phyloP scores from a whole-genome alignment of 2,329 filamentous ascomycete genomes.

The Fusarium mexicanum region DNA sequence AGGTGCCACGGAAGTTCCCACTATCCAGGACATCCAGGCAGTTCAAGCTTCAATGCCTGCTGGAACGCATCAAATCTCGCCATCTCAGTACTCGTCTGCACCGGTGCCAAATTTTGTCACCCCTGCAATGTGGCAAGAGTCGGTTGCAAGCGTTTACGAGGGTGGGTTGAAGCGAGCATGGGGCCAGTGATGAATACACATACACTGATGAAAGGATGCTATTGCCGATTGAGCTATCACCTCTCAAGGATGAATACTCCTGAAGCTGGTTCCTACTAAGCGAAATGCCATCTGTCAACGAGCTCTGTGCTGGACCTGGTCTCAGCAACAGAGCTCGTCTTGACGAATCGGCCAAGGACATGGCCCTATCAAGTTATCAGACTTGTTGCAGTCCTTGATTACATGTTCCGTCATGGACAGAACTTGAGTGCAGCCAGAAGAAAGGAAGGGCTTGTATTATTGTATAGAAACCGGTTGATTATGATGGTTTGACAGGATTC shows the following conservation, averaged over 20 bases:
- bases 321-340: background rate
- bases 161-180: conserved; percentile 70
- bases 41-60: conserved; percentile 56
- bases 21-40: conserved; percentile 63
- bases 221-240: conserved; percentile 8
- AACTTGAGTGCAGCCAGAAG: background rate
- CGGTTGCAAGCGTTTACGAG: conserved; percentile 74
- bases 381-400: background rate
- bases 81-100: conserved; percentile 63
- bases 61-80: conserved; percentile 57
- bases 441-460: conserved; percentile 10
- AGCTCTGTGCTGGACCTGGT: background rate
- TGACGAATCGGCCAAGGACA: background rate
- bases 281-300: background rate
- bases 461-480: conserved; percentile 12
- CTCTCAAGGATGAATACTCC: conserved; percentile 7
- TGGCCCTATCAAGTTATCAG: background rate
- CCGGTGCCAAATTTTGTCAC: conserved; percentile 70
- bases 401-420: conserved; percentile 1
- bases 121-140: conserved; percentile 78
- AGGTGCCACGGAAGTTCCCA: conserved; percentile 64
- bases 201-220: conserved; percentile 30
- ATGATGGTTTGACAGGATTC: conserved; percentile 1
- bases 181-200: conserved; percentile 54
- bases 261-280: conserved; percentile 21